Conservation (phyloP, 345 rosid genomes). For the Excoecaria agallocha region DNA sequence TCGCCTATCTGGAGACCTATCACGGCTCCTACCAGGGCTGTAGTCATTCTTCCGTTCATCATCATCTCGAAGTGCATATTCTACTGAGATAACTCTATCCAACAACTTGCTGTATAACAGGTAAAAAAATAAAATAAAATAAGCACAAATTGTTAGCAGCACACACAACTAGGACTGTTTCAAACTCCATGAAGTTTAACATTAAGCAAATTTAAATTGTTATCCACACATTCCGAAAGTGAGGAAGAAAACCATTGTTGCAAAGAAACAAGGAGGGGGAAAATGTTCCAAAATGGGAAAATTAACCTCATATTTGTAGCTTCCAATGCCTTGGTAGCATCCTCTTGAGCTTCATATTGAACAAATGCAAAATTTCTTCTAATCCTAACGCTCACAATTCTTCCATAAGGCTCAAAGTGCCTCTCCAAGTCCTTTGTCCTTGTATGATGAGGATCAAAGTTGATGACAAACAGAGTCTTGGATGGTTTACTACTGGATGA, state of each 20-base stretch:
- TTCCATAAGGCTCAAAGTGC: slow-evolving; percentile 93
- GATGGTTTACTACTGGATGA: slow-evolving; percentile 69
- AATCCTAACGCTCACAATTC: slow-evolving; percentile 81
- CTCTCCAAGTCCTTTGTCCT: slow-evolving; percentile 89
- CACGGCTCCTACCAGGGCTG: slow-evolving; percentile 71
- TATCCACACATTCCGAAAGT: neutral
- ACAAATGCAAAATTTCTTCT: slow-evolving; percentile 95
- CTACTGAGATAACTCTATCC: slow-evolving; percentile 88
- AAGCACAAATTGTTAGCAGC: neutral
- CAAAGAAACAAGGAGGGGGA: slow-evolving; percentile 10
- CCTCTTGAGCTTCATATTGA: slow-evolving; percentile 84
- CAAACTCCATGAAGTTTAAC: neutral
- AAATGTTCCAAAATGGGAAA: neutral
- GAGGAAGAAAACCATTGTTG: slow-evolving; percentile 6
- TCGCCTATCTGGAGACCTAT: slow-evolving; percentile 61
- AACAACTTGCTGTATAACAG: slow-evolving; percentile 65
- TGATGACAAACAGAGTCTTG: slow-evolving; percentile 89
- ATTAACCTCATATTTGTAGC: slow-evolving; percentile 70
- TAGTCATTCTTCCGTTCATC: slow-evolving; percentile 64
- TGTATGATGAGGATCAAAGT: slow-evolving; percentile 78
- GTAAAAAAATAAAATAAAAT: neutral
- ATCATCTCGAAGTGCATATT: slow-evolving; percentile 90
- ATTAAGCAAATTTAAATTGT: neutral
- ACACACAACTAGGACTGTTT: neutral
- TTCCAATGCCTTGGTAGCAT: slow-evolving; percentile 82